Evolutionary conservation across 2,329 filamentous ascomycete genomes (phyloP), one percentile per base, ranked within the genome.

Genomic region (Diplodia sapinea): DNA sequence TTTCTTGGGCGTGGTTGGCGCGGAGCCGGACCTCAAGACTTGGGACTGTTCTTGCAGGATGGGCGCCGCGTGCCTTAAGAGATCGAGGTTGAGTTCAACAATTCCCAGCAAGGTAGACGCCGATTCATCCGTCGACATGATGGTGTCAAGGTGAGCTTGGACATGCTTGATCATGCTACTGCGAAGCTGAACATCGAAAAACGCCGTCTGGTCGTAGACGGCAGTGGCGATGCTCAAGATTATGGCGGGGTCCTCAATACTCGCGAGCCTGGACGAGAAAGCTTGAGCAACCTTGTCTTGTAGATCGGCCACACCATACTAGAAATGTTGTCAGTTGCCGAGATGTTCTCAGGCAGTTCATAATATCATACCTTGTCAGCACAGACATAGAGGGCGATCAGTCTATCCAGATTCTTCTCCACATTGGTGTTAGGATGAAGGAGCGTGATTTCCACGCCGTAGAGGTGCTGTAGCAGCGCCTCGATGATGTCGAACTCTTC

Each of bases 131-230:
- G 20, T 26, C 1, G 26, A 11, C 3, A 61, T 3, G 9, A 61
- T 49, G 2, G 9, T n/a, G 17, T 50, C 56, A 2, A 61, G 7
- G 3, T 61, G 38, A 11, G 13, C 26, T 11, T 61, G 56, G 1
- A 61, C 56, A 3, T 61, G 56, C 13, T 17, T 36, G 11, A 51
- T 20, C 1, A 51, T 29, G 13, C 40, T 26, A 12, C 13, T 12
- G 4, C 56, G 15, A 11, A 61, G 56, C 3, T 61, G 9, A 15
- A 61, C 15, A n/a, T 61, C 56, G 23, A 61, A 61, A 12, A n/a
- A 61, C 1, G 56, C 33, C 2, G 56, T 61, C 2, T 33, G 2
- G 0, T 6, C 2, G 40, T 61, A 61, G 6, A 61, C 40, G 3
- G 1, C 2, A 1, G 13, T 4, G 4, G 40, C 26, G 4, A 49